Evolutionary conservation across 2,329 filamentous ascomycete genomes (phyloP).

Genomic region (Myriosclerotinia scirpicola): DNA sequence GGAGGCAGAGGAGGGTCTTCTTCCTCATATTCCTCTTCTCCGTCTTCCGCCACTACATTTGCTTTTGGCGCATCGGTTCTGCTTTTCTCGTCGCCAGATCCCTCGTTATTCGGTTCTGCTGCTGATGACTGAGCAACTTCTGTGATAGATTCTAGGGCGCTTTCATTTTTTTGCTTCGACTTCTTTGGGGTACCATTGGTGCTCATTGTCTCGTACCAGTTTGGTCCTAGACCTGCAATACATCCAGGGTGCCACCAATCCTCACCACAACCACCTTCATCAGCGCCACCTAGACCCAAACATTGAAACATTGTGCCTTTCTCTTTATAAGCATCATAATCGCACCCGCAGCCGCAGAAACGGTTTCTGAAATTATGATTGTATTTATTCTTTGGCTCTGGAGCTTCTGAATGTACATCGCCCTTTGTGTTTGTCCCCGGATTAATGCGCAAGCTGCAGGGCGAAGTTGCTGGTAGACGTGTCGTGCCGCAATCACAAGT

Average conservation of each 20-base stretch:
- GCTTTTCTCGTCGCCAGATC: constrained; percentile 27
- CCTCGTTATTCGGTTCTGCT: constrained; percentile 28
- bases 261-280: constrained; percentile 88
- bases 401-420: constrained; percentile 71
- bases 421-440: constrained; percentile 72
- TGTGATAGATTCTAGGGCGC: constrained; percentile 49
- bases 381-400: constrained; percentile 76
- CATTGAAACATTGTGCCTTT: constrained; percentile 99
- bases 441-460: constrained; percentile 76
- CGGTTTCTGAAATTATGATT: constrained; percentile 93
- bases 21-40: constrained; percentile 49
- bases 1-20: constrained; percentile 71
- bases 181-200: constrained; percentile 40
- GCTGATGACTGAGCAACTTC: constrained; percentile 48
- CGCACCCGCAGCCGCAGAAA: constrained; percentile 86
- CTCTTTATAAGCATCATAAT: constrained; percentile 85
- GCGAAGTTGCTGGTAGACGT: constrained; percentile 63
- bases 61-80: constrained; percentile 27
- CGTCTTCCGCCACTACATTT: constrained; percentile 35
- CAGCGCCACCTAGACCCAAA: constrained; percentile 74
- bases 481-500: constrained; percentile 95
- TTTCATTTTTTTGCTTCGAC: constrained; percentile 35
- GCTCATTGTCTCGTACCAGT: constrained; percentile 62
- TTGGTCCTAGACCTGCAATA: constrained; percentile 74
- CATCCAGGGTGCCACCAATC: constrained; percentile 98